Conservation (phyloP, 2,329 filamentous ascomycete genomes). For the Calonectria hawksworthii region DNA sequence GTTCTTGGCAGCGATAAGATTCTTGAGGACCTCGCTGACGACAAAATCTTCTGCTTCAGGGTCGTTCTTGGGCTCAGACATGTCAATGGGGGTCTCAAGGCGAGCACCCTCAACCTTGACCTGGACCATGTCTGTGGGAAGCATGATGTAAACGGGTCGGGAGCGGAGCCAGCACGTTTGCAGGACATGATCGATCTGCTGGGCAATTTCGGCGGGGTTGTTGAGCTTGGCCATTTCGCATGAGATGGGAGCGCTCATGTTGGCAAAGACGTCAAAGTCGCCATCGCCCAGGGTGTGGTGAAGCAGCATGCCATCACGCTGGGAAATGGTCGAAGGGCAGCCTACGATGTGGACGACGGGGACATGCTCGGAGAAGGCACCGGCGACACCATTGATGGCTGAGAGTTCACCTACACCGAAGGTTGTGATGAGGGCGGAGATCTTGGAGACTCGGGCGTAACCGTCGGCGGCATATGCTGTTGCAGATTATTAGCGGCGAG, state of each 20-base stretch:
- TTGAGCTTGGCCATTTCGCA: slow-evolving; percentile 79
- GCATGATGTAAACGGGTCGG: slow-evolving; percentile 85
- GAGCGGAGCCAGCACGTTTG: slow-evolving; percentile 80
- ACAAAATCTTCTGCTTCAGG: slow-evolving; percentile 82
- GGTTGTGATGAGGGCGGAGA: slow-evolving; percentile 79
- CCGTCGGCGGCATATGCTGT: slow-evolving; percentile 84
- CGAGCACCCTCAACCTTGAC: slow-evolving; percentile 82
- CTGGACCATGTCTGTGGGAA: slow-evolving; percentile 85
- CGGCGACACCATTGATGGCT: slow-evolving; percentile 80
- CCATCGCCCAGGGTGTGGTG: slow-evolving; percentile 83
- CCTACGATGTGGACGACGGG: slow-evolving; percentile 79
- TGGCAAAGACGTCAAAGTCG: slow-evolving; percentile 85
- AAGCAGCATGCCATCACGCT: slow-evolving; percentile 63
- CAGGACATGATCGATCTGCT: slow-evolving; percentile 83
- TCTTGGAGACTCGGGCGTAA: slow-evolving; percentile 80
- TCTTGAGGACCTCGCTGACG: slow-evolving; percentile 82
- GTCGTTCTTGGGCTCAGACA: slow-evolving; percentile 75
- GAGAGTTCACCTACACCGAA: slow-evolving; percentile 84
- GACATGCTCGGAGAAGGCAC: slow-evolving; percentile 80
- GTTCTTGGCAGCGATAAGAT: slow-evolving; percentile 78
- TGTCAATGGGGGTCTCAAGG: slow-evolving; percentile 78
- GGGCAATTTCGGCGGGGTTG: slow-evolving; percentile 77
- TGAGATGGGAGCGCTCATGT: slow-evolving; percentile 82
- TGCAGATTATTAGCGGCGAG: slow-evolving; percentile 33
- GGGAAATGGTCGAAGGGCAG: slow-evolving; percentile 63